phyloP scores from a whole-genome alignment of 2,329 filamentous ascomycete genomes.

The Helotiales sp. region DNA sequence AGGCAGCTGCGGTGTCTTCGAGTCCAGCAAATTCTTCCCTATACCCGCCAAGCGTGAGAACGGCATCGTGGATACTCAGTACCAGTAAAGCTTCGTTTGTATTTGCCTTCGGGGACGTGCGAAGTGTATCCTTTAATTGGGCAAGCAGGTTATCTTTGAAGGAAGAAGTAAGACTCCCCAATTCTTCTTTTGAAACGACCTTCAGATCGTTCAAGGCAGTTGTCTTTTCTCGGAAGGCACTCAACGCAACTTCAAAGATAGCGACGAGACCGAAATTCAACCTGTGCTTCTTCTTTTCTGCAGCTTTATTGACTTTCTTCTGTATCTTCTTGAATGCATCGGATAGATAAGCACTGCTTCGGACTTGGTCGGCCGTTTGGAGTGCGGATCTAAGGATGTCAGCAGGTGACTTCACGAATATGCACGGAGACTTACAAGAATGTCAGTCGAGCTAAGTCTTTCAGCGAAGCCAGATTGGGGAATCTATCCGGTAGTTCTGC shows the following conservation, averaged over 20 bases:
- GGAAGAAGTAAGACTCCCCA: constrained; percentile 19
- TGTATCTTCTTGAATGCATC: constrained; percentile 35
- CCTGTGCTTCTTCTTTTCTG: constrained; percentile 32
- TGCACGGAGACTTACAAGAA: constrained; percentile 31
- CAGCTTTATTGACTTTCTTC: constrained; percentile 31
- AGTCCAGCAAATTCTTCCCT: constrained; percentile 26
- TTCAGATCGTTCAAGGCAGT: constrained; percentile 28
- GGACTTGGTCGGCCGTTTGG: constrained; percentile 34
- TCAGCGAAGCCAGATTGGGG: constrained; percentile 32
- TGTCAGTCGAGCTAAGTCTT: constrained; percentile 37
- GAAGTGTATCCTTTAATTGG: constrained; percentile 30
- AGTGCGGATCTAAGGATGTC: neutral
- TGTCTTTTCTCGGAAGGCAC: constrained; percentile 27
- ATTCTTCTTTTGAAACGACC: constrained; percentile 32
- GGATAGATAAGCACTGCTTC: constrained; percentile 36
- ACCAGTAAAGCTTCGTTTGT: constrained; percentile 26
- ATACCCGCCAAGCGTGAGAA: constrained; percentile 29
- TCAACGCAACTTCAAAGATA: constrained; percentile 33
- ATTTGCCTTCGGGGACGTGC: constrained; percentile 25
- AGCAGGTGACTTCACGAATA: neutral
- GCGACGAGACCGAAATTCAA: constrained; percentile 33
- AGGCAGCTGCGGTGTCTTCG: constrained; percentile 21
- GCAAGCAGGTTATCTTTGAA: constrained; percentile 34
- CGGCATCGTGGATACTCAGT: constrained; percentile 35
- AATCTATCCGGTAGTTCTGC: constrained; percentile 11